Conservation (phyloP, 108 stramenopile genomes). For the Cyclostephanos tholiformis region DNA sequence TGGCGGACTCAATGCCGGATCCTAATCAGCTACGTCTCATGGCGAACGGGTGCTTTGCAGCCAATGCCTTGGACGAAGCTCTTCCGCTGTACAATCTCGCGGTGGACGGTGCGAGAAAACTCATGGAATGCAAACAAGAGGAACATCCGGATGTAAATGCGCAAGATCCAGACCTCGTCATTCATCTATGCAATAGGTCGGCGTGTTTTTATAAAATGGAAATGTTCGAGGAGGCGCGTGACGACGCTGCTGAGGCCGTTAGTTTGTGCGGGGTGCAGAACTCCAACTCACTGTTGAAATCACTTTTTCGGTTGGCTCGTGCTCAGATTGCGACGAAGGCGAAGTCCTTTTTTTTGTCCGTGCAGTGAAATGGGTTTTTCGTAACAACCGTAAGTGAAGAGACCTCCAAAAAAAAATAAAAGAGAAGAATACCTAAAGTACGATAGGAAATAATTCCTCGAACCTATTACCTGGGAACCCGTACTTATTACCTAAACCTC, state of each 20-base stretch:
- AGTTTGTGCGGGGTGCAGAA: slow-evolving; percentile 37
- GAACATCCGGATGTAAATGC: slow-evolving; percentile 2
- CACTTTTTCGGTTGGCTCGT: slow-evolving; percentile 80
- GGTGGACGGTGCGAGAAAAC: slow-evolving; percentile 37
- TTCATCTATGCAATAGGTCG: slow-evolving; percentile 81
- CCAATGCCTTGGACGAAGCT: slow-evolving; percentile 49
- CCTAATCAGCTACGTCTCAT: slow-evolving; percentile 47
- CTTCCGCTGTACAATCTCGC: slow-evolving; percentile 47
- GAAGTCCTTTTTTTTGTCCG: no score
- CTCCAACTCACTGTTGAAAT: slow-evolving; percentile 40
- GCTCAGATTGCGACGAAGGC: slow-evolving; percentile 62
- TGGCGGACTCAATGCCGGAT: slow-evolving; percentile 14
- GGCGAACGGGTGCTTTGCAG: slow-evolving; percentile 47
- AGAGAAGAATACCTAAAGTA: no score
- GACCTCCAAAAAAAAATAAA: no score
- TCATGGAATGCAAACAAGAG: slow-evolving; percentile 2
- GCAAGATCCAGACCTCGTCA: slow-evolving; percentile 40
- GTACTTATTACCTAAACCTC: no score
- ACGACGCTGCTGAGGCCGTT: slow-evolving; percentile 66
- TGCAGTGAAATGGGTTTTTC: no score
- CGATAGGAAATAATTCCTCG: no score
- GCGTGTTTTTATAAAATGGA: slow-evolving; percentile 75
- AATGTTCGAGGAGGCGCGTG: slow-evolving; percentile 56
- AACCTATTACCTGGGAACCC: no score
- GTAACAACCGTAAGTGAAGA: no score